Percentiles rank a stretch among this genome's conserved stretches.
Evolutionary conservation across 306 rosid species (phyloP).

Genomic region (Abrus pulchellus): DNA sequence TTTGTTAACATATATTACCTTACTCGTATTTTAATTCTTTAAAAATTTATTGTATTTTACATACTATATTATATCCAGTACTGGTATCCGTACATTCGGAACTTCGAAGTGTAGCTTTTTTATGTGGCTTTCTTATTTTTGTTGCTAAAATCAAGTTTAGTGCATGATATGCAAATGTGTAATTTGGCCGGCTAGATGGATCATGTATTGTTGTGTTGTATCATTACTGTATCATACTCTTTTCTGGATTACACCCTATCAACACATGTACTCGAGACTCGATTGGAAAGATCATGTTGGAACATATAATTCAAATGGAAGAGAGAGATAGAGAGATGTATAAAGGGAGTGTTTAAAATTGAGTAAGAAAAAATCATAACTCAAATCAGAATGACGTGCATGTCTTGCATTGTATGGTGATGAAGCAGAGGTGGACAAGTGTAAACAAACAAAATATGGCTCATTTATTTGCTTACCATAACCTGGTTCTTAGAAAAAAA

Average conservation of each 20-base stretch:
- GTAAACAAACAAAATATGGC: not conserved
- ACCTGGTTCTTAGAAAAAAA: not conserved
- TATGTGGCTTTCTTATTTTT: not conserved
- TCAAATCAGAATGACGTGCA: not conserved
- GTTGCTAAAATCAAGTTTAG: not conserved
- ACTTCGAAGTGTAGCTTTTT: not conserved
- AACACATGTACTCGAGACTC: not conserved
- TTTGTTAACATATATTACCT: no score
- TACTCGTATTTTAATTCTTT: no score
- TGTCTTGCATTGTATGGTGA: not conserved
- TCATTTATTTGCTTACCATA: not conserved
- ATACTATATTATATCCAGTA: no score
- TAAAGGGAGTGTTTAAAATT: no score
- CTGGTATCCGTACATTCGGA: no score
- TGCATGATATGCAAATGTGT: constrained; percentile 7
- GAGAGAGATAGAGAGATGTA: not conserved
- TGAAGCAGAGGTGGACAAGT: not conserved
- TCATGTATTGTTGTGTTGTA: not conserved
- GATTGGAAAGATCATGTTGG: not conserved
- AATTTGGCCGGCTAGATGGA: not conserved
- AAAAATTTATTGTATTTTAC: no score
- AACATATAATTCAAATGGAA: not conserved
- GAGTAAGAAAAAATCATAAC: no score
- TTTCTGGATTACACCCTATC: no score
- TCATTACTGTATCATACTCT: no score